These are phyloP conservation scores for Apostasia shenzhenica DNA, from an alignment of 106 monocot species.

Conservation along the genomic window DNA sequence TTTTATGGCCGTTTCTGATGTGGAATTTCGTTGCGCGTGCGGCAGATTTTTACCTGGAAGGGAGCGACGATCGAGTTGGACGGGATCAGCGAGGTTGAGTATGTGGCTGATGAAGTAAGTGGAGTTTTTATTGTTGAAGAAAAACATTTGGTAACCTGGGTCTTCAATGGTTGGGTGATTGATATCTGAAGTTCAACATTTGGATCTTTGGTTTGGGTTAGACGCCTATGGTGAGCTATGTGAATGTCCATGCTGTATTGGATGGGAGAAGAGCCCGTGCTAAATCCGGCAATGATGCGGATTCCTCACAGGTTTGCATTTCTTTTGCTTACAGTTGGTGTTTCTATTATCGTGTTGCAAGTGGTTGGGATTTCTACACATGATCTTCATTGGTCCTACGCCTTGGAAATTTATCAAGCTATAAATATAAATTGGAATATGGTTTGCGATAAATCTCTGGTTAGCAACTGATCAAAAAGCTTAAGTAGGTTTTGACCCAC, in stretches of 20 bases:
- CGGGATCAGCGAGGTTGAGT: constrained; percentile 75
- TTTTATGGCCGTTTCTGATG: neutral
- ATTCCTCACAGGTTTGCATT: constrained; percentile 48
- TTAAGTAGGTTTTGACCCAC: too few relatives aligned
- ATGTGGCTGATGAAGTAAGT: constrained; percentile 89
- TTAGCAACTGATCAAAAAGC: too few relatives aligned
- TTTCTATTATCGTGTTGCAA: too few relatives aligned
- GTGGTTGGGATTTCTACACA: too few relatives aligned
- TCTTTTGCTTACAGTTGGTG: neutral
- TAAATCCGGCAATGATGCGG: constrained; percentile 29
- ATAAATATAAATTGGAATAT: too few relatives aligned
- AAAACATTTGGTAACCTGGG: neutral
- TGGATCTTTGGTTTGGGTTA: constrained; percentile 8
- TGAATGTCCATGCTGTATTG: constrained; percentile 94
- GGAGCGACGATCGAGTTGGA: constrained; percentile 85
- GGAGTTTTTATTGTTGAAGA: neutral
- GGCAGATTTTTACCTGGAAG: constrained; percentile 85
- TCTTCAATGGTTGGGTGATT: neutral
- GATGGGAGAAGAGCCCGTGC: constrained; percentile 73
- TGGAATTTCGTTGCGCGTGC: neutral
- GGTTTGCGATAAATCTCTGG: too few relatives aligned
- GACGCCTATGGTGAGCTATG: constrained; percentile 95
- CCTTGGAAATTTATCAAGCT: too few relatives aligned
- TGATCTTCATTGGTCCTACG: too few relatives aligned
- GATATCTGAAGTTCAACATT: neutral